phyloP scores from a whole-genome alignment of 2,329 filamentous ascomycete genomes.

The Botryotinia calthae region DNA sequence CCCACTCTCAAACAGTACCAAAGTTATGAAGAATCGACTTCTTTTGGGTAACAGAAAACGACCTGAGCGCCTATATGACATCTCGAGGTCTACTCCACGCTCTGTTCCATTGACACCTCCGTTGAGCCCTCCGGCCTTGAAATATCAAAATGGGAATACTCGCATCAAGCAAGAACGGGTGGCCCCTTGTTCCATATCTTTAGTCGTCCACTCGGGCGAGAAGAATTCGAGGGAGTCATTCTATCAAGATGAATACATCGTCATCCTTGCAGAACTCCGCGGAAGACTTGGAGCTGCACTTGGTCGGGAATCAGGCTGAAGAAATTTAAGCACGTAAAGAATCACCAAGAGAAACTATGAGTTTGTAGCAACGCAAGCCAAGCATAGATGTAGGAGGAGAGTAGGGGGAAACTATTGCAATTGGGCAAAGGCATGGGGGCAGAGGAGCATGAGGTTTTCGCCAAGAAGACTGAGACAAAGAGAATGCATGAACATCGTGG shows the following conservation, averaged over 20 bases:
- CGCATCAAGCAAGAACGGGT: not conserved
- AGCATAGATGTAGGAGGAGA: not conserved
- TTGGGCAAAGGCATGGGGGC: not conserved
- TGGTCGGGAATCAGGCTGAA: conserved; percentile 16
- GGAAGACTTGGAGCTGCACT: conserved; percentile 16
- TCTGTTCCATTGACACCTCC: conserved; percentile 18
- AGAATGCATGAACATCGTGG: not conserved
- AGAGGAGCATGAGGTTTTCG: not conserved
- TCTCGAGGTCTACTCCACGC: conserved; percentile 11
- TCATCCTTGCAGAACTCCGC: conserved; percentile 14
- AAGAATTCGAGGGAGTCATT: conserved; percentile 5
- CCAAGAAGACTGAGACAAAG: not conserved
- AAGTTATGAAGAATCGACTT: conserved; percentile 7
- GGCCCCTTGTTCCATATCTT: conserved; percentile 4
- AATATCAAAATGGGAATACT: not conserved
- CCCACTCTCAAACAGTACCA: conserved; percentile 3
- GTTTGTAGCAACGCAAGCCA: not conserved
- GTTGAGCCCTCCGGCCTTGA: conserved; percentile 3
- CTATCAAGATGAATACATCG: conserved; percentile 18
- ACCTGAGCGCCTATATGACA: not conserved
- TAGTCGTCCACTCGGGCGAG: conserved; percentile 16
- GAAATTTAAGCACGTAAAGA: not conserved
- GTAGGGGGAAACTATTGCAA: not conserved
- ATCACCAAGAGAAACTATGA: not conserved
- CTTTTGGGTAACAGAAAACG: conserved; percentile 6